A percentile compares a stretch with the other conserved stretches of the same genome.
Evolutionary conservation across 495 filamentous ascomycete genomes (phyloP).

Genomic region (Letharia lupina): DNA sequence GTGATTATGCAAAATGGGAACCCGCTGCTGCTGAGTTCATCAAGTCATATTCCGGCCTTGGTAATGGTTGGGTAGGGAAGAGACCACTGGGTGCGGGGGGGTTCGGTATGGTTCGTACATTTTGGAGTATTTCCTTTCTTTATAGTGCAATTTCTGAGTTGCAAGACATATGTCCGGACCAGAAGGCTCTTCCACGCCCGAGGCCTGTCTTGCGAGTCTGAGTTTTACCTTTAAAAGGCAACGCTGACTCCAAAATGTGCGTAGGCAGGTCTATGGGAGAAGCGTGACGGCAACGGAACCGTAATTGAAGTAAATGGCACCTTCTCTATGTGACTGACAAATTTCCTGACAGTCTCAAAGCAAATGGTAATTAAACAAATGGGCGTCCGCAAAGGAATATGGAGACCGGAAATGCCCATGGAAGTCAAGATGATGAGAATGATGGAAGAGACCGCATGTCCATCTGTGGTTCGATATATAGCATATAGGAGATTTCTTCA

Average conservation of each 20-base stretch:
- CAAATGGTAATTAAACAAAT: conserved; percentile 20
- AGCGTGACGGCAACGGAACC: conserved; percentile 4
- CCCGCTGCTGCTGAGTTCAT: conserved; percentile 6
- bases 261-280: conserved; percentile 16
- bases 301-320: conserved; percentile 17
- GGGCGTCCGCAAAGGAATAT: background rate
- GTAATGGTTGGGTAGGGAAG: conserved; percentile 8
- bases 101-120: background rate
- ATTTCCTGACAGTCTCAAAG: background rate
- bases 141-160: too few species aligned
- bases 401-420: conserved; percentile 9
- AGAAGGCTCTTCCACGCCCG: too few species aligned
- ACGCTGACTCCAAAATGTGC: too few species aligned
- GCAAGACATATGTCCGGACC: too few species aligned
- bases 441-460: conserved; percentile 5
- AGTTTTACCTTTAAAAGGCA: too few species aligned
- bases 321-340: background rate
- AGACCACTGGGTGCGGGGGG: conserved; percentile 13
- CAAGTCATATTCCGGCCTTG: conserved; percentile 6
- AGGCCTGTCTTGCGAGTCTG: too few species aligned
- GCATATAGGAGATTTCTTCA: conserved; percentile 13
- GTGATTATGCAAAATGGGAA: background rate
- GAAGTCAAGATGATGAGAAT: conserved; percentile 12
- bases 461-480: conserved; percentile 1
- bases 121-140: too few species aligned